Evolutionary conservation across 441 rosid genomes (phyloP), one percentile per base, ranked within the genome.

Genomic region (Pelargonium fulgidum): DNA sequence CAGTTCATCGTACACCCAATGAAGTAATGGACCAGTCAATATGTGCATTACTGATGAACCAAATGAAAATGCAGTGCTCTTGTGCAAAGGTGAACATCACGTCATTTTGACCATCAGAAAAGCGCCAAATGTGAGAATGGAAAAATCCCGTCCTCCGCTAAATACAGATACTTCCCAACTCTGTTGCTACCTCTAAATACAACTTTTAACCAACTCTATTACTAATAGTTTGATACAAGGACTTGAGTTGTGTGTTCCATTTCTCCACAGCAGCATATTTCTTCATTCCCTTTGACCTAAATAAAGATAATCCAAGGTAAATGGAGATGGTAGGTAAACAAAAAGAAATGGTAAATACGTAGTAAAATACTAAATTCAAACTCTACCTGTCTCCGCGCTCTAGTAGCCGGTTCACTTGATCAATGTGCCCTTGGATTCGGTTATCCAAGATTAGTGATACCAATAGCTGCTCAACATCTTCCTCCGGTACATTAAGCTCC

Each of bases 401-500:
- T 68, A 95, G 77, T 48, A 90, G 77, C 67, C 93, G 85, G 82
- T 95, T 95, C 74, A 95, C 97, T 79, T 95, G 98, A 73, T 95
- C 99, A 67, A 95, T 95, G 76, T 95, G 98, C 11, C 98, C 98
- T 36, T 90, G 95, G 62, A 95, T 89, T 11, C 97, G 89, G 70
- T 88, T 90, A 79, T 95, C 99, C 75, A 95, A 77, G 70, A 95
- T 95, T 50, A 95, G 76, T 16, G 96, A 92, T 20, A 95, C 98
- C 64, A 92, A 77, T 76, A 95, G 69, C 77, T 95, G 98, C 70
- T 90, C 97, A 4, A 95, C 98, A 10, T 95, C 99, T 71, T 87
- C 88, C 75, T 95, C 99, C 8, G 98, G 95, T 64, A 95, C 97
- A 65, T 92, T 95, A 63, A 95, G 96, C 64, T 95, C 98, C 96